Evolutionary conservation across 202 grass and related monocot species (phyloP), one percentile per base, ranked within the genome.

Genomic region (Schoenoplectus triqueter): DNA sequence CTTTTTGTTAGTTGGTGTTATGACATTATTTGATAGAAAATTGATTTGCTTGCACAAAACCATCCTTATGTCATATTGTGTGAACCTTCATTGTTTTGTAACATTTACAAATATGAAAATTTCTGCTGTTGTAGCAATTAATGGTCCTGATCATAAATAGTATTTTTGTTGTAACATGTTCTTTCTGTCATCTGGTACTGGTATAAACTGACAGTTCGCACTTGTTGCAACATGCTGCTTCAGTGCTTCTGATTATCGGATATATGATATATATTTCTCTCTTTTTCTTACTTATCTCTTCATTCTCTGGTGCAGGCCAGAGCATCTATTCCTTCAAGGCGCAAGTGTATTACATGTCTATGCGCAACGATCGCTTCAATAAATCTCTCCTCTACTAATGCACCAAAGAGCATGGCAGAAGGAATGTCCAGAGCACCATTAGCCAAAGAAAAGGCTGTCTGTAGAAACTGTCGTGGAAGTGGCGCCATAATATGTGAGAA

Each of bases 401-500:
- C 87, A 46, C 84, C 90, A 15, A 84, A 79, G 6, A 90, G 87
- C 83, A 67, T 90, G 20, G 84, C 95, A 2, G 81, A 81, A 4
- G 92, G 86, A 44, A 82, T 69, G 69, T 64, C 40, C 48, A 86
- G 74, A 56, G 68, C 84, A 57, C 9, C 90, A 1, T 21, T 78
- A 59, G 73, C 73, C 31, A 89, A 84, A 75, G 89, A 89, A 81
- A 97, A 93, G 52, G 84, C 94, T 41, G 95, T 97, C 9, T 97
- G 95, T 88, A 70, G 86, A 21, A 97, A 97, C 72, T 97, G 95
- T 73, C 75, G 45, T 0, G 95, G 95, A 40, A 91, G 84, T 2
- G 92, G 95, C 54, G 92, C 89, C 88, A 80, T 97, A 61, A 84
- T 97, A 90, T 97, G 95, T 97, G 86, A 94, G 89, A 56, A 31